phyloP scores from a whole-genome alignment of 148 eudicot species.

The Cornus controversa region DNA sequence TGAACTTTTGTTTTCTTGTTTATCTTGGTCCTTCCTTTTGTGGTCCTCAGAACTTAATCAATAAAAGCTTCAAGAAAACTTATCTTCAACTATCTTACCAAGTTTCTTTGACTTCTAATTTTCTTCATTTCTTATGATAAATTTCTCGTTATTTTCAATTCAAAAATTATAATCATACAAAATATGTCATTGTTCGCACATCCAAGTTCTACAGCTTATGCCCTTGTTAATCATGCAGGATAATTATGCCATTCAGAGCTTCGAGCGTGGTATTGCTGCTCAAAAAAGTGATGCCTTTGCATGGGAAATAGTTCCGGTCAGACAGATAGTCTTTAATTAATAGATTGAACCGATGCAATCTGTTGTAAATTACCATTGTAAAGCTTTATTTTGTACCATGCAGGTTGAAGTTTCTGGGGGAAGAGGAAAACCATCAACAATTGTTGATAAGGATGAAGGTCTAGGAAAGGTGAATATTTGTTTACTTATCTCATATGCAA shows the following conservation, averaged over 20 bases:
- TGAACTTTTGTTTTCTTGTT: background rate
- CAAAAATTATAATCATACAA: background rate
- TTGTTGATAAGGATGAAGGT: slow-evolving; percentile 93
- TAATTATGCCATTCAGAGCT: slow-evolving; percentile 76
- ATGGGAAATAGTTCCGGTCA: slow-evolving; percentile 96
- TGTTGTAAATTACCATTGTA: slow-evolving; percentile 3
- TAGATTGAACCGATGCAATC: background rate
- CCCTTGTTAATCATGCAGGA: slow-evolving; percentile 43
- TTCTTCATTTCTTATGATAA: background rate
- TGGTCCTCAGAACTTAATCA: background rate
- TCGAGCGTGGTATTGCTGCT: slow-evolving; percentile 81
- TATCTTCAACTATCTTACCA: background rate
- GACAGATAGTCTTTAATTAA: slow-evolving; percentile 20
- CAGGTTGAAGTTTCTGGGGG: slow-evolving; percentile 98
- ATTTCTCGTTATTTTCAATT: background rate
- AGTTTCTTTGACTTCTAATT: background rate
- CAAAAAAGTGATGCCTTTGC: slow-evolving; percentile 76
- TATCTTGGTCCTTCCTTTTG: background rate
- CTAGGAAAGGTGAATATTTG: slow-evolving; percentile 19
- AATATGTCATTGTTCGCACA: background rate
- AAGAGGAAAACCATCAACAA: slow-evolving; percentile 80
- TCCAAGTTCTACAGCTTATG: background rate
- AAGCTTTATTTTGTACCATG: slow-evolving; percentile 15
- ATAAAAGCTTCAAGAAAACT: background rate
- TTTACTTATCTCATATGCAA: background rate